Percentiles rank a stretch among this genome's conserved stretches.
Conservation (phyloP, 768 basidiomycete species). For the Pisolithus sp. region DNA sequence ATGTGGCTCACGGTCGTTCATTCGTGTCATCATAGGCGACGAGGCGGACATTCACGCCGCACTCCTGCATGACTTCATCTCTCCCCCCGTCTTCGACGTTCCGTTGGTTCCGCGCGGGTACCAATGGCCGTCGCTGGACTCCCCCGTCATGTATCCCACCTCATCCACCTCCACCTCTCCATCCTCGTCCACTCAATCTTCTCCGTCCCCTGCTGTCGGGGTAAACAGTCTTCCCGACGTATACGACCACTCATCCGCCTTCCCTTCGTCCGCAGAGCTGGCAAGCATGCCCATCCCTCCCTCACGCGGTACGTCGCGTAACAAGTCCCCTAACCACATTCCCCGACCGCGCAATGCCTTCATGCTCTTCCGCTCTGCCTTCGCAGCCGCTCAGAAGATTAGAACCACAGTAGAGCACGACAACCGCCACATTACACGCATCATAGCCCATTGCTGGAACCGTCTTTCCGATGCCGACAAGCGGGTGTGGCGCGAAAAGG, state of each 20-base stretch:
- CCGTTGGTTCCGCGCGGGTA: constrained; percentile 10
- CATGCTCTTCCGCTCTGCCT: constrained; percentile 58
- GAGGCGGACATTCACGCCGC: background rate
- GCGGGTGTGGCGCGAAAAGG: constrained; percentile 43
- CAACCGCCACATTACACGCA: constrained; percentile 52
- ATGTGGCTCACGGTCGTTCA: background rate
- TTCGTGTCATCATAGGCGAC: background rate
- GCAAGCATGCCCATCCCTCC: constrained; percentile 26
- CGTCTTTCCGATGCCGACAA: constrained; percentile 45
- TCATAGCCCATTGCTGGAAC: constrained; percentile 52
- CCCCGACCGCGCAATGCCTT: constrained; percentile 38
- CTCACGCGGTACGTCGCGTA: constrained; percentile 22
- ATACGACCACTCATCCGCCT: background rate
- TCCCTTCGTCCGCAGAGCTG: constrained; percentile 16
- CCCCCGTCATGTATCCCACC: constrained; percentile 6
- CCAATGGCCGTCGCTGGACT: constrained; percentile 23
- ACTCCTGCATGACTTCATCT: constrained; percentile 9
- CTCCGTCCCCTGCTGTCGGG: constrained; percentile 7
- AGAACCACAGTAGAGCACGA: constrained; percentile 45
- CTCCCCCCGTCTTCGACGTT: constrained; percentile 3
- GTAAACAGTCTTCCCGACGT: background rate
- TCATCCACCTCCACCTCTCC: constrained; percentile 4
- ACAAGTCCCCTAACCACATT: constrained; percentile 35
- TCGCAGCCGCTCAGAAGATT: constrained; percentile 47
- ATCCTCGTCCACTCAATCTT: constrained; percentile 5